These are phyloP conservation scores for Coemansia sp. DNA, from an alignment of 192 early-diverging fungal species.

Conservation along the genomic window DNA sequence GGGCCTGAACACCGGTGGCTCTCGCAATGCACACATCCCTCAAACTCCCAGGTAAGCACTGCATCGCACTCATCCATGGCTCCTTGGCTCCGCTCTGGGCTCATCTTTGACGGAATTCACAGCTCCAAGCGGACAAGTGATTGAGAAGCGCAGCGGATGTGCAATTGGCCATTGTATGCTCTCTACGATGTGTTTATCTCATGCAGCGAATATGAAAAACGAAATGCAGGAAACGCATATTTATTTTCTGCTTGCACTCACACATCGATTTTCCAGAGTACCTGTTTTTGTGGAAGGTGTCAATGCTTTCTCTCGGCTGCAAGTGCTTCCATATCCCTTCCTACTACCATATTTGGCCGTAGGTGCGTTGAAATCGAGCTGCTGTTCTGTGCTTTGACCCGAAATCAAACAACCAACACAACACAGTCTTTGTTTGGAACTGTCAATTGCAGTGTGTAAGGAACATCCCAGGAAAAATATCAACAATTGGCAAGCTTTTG, in stretches of 20 bases:
- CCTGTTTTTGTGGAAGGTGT: neutral
- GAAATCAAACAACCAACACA: neutral
- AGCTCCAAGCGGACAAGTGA: neutral
- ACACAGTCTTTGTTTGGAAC: neutral
- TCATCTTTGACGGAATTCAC: neutral
- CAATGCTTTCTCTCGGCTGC: neutral
- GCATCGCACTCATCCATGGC: neutral
- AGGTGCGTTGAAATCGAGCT: too few relatives aligned
- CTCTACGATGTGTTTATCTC: neutral
- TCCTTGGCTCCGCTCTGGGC: neutral
- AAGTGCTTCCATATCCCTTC: too few relatives aligned
- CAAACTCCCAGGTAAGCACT: neutral
- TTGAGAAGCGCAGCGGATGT: conserved; percentile 3
- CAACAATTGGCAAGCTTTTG: neutral
- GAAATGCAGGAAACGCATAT: conserved; percentile 6
- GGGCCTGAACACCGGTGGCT: neutral
- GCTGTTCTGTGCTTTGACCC: neutral
- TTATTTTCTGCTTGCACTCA: neutral
- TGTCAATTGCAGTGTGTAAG: neutral
- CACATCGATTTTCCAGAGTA: neutral
- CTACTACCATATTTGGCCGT: too few relatives aligned
- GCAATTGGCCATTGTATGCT: conserved; percentile 5
- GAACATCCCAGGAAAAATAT: neutral
- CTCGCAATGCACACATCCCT: neutral
- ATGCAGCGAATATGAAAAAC: conserved; percentile 1